Conservation (phyloP, 805 yeast species). For the Torulaspora franciscae region DNA sequence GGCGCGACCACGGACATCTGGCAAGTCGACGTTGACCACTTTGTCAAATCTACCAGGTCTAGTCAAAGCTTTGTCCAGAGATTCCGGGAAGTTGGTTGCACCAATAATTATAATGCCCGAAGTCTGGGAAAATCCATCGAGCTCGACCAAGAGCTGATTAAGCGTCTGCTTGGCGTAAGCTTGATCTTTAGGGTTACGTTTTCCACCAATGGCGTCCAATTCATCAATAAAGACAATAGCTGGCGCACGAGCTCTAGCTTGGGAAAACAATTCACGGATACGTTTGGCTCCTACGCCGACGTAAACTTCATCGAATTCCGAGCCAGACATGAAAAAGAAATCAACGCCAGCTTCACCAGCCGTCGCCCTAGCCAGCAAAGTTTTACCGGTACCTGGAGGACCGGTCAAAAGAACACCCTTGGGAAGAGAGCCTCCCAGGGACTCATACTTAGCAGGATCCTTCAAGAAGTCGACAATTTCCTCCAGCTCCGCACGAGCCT, state of each 20-base stretch:
- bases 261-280: constrained; percentile 86
- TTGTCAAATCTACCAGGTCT: constrained; percentile 98
- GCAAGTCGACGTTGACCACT: constrained; percentile 88
- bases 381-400: constrained; percentile 99
- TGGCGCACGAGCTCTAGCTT: constrained; percentile 93
- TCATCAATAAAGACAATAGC: constrained; percentile 97
- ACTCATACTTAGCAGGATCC: constrained; percentile 94
- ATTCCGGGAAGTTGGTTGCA: constrained; percentile 97
- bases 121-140: constrained; percentile 91
- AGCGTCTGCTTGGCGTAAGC: constrained; percentile 97
- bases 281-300: constrained; percentile 99
- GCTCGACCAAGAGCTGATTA: constrained; percentile 90
- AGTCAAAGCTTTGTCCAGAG: constrained; percentile 92
- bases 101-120: constrained; percentile 94
- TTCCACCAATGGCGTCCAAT: constrained; percentile 97
- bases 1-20: constrained; percentile 95
- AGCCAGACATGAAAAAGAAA: constrained; percentile 96
- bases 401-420: constrained; percentile 96
- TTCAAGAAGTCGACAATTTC: constrained; percentile 97
- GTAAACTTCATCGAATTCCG: constrained; percentile 95
- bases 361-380: constrained; percentile 92
- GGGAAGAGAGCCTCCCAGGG: constrained; percentile 94
- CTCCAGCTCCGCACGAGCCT: constrained; percentile 94
- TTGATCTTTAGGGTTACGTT: constrained; percentile 94
- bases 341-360: constrained; percentile 99